Conservation (phyloP, 768 basidiomycete genomes). For the Mycena olivaceomarginata region DNA sequence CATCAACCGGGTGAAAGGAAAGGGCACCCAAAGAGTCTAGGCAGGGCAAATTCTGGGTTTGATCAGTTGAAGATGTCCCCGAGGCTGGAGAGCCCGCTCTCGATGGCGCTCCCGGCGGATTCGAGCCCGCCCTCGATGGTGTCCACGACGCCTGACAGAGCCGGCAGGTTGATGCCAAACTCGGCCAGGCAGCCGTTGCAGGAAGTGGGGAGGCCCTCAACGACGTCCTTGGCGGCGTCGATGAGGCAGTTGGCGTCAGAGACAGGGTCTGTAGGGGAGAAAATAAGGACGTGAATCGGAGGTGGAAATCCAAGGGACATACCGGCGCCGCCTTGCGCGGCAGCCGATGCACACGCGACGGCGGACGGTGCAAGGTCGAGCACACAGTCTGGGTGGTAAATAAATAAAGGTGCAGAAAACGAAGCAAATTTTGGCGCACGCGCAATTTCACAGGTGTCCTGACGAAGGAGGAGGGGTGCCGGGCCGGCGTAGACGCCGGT, state of each 20-base stretch:
- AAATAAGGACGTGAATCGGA: not conserved
- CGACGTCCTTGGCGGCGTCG: constrained; percentile 37
- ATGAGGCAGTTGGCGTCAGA: constrained; percentile 40
- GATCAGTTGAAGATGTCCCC: not conserved
- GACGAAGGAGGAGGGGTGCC: constrained; percentile 17
- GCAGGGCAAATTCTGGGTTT: too few relatives aligned
- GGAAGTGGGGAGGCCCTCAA: constrained; percentile 21
- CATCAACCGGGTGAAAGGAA: not conserved
- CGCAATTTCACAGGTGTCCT: constrained; percentile 28
- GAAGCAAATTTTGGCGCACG: constrained; percentile 16
- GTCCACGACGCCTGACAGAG: not conserved
- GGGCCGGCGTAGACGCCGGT: constrained; percentile 28
- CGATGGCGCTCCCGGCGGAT: constrained; percentile 5
- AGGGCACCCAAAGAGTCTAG: not conserved
- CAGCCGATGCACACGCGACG: constrained; percentile 37
- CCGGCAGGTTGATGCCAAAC: constrained; percentile 28
- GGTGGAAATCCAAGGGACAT: not conserved
- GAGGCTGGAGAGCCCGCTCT: constrained; percentile 8
- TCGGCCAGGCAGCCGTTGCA: constrained; percentile 37
- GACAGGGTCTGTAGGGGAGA: constrained; percentile 28
- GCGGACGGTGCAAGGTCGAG: constrained; percentile 34
- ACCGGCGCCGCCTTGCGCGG: constrained; percentile 35
- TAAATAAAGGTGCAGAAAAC: not conserved
- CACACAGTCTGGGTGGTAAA: constrained; percentile 27
- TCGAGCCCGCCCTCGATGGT: constrained; percentile 15